Conservation (phyloP, 345 rosid genomes). For the Camelina hispida region DNA sequence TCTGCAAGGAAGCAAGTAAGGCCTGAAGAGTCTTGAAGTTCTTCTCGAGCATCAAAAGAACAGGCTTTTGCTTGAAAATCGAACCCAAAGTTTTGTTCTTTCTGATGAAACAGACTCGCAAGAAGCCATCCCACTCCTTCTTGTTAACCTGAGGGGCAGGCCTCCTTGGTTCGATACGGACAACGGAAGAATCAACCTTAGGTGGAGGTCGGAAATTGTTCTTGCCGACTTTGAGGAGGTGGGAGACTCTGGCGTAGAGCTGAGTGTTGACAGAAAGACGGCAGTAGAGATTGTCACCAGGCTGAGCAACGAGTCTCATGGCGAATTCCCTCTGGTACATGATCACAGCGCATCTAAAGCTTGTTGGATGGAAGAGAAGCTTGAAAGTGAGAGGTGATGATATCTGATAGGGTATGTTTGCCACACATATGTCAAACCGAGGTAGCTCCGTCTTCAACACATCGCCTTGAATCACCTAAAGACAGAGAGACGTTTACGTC, state of each 20-base stretch:
- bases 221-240: slow-evolving; percentile 92
- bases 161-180: slow-evolving; percentile 83
- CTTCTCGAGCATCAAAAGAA: slow-evolving; percentile 71
- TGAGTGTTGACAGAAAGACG: slow-evolving; percentile 88
- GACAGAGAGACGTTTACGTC: not conserved
- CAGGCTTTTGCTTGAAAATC: slow-evolving; percentile 74
- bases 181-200: slow-evolving; percentile 94
- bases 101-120: slow-evolving; percentile 81
- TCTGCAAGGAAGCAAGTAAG: slow-evolving; percentile 44
- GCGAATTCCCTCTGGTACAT: slow-evolving; percentile 98
- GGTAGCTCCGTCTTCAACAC: slow-evolving; percentile 90
- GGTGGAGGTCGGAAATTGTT: slow-evolving; percentile 97
- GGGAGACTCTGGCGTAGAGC: slow-evolving; percentile 81
- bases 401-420: slow-evolving; percentile 90
- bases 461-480: slow-evolving; percentile 89
- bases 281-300: slow-evolving; percentile 82
- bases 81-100: slow-evolving; percentile 92
- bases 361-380: slow-evolving; percentile 70
- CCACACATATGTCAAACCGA: slow-evolving; percentile 86
- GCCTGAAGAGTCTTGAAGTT: slow-evolving; percentile 87
- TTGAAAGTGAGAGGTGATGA: slow-evolving; percentile 93
- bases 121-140: slow-evolving; percentile 90
- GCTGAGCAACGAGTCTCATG: slow-evolving; percentile 89
- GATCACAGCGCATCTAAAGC: slow-evolving; percentile 88
- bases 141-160: slow-evolving; percentile 67